These are phyloP conservation scores for Purshia tridentata DNA, from an alignment of 306 rosid genomes.

Conservation along the genomic window DNA sequence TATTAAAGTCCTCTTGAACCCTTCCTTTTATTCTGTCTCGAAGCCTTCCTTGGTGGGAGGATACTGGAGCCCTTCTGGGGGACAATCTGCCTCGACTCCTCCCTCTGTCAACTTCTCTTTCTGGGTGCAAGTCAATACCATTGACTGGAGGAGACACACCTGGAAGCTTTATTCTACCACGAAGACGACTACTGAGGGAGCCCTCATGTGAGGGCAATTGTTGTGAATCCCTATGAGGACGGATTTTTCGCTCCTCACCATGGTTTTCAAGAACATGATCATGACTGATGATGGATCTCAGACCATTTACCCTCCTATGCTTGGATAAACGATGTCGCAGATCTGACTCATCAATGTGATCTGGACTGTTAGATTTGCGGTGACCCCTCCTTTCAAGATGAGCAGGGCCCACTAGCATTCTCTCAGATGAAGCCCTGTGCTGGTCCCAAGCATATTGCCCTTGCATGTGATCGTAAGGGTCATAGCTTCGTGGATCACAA, in stretches of 20 bases:
- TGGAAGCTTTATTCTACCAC: slow-evolving; percentile 83
- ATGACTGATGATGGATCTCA: slow-evolving; percentile 72
- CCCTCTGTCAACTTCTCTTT: slow-evolving; percentile 63
- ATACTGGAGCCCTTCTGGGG: slow-evolving; percentile 54
- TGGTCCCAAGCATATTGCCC: slow-evolving; percentile 81
- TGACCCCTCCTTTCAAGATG: slow-evolving; percentile 58
- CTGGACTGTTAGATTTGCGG: slow-evolving; percentile 74
- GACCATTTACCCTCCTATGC: slow-evolving; percentile 69
- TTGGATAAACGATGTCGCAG: slow-evolving; percentile 74
- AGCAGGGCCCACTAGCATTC: slow-evolving; percentile 41
- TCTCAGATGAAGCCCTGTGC: slow-evolving; percentile 58
- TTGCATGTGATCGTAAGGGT: slow-evolving; percentile 65
- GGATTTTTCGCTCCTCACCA: slow-evolving; percentile 54
- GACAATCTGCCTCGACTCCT: slow-evolving; percentile 55
- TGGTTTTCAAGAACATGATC: slow-evolving; percentile 46
- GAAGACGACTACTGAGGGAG: slow-evolving; percentile 63
- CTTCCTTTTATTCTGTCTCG: slow-evolving; percentile 77
- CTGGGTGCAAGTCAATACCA: slow-evolving; percentile 41
- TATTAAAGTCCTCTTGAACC: slow-evolving; percentile 44
- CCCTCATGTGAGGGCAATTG: slow-evolving; percentile 50
- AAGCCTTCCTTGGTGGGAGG: slow-evolving; percentile 61
- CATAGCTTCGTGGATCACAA: slow-evolving; percentile 48
- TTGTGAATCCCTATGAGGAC: slow-evolving; percentile 53
- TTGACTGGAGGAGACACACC: slow-evolving; percentile 35
- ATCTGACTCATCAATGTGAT: slow-evolving; percentile 60